phyloP scores from a whole-genome alignment of 2,329 filamentous ascomycete genomes.

The Pseudogymnoascus sp. region DNA sequence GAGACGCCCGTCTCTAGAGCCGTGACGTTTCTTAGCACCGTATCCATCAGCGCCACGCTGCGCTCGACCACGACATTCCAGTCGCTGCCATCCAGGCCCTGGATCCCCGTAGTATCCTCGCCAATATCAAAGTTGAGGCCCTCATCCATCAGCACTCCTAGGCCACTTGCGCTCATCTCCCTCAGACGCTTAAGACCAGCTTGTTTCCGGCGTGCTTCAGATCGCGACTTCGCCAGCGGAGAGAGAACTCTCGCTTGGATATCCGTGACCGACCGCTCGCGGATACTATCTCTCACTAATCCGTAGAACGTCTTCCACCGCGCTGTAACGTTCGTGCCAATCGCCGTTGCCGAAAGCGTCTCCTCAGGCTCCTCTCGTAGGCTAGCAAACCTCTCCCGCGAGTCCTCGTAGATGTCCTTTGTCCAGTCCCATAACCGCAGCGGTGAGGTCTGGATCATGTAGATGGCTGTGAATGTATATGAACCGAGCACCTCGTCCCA shows the following conservation, averaged over 20 bases:
- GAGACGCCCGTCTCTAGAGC: slow-evolving; percentile 52
- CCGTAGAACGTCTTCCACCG: slow-evolving; percentile 68
- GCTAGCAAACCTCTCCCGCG: slow-evolving; percentile 22
- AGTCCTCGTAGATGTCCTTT: slow-evolving; percentile 58
- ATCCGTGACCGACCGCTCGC: slow-evolving; percentile 61
- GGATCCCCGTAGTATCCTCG: slow-evolving; percentile 42
- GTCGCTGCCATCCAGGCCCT: slow-evolving; percentile 30
- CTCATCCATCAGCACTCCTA: slow-evolving; percentile 83
- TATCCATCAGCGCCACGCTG: slow-evolving; percentile 79
- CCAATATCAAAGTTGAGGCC: slow-evolving; percentile 61
- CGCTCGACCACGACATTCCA: slow-evolving; percentile 72
- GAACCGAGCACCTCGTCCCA: slow-evolving; percentile 86
- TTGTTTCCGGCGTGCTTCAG: slow-evolving; percentile 69
- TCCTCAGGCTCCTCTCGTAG: slow-evolving; percentile 22
- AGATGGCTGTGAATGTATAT: slow-evolving; percentile 68
- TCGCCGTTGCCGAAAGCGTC: slow-evolving; percentile 18
- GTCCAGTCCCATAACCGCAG: slow-evolving; percentile 64
- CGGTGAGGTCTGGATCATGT: slow-evolving; percentile 80
- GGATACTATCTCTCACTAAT: slow-evolving; percentile 67
- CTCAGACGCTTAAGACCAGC: slow-evolving; percentile 61
- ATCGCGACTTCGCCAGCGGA: slow-evolving; percentile 66
- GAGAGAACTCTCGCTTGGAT: slow-evolving; percentile 66
- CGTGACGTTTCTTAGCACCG: slow-evolving; percentile 65
- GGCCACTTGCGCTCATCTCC: slow-evolving; percentile 73
- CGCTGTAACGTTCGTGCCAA: slow-evolving; percentile 34